Conservation (phyloP, 2,329 filamentous ascomycete genomes). For the Aspergillus pseudoviridinutans region DNA sequence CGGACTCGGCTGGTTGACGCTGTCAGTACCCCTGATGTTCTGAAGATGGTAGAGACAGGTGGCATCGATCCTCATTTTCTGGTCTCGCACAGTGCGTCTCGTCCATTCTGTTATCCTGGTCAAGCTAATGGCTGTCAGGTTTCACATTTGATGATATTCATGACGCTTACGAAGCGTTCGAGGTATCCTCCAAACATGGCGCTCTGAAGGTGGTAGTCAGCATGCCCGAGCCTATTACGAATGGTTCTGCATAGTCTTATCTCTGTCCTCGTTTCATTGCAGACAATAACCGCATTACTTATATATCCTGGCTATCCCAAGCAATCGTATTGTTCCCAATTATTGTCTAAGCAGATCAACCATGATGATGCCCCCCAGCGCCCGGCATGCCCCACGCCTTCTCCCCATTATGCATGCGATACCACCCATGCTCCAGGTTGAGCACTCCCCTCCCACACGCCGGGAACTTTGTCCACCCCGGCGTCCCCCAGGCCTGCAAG, state of each 20-base stretch:
- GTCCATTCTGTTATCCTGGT: neutral
- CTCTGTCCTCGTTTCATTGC: neutral
- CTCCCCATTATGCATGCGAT: neutral
- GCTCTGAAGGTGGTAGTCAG: constrained; percentile 44
- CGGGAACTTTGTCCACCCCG: neutral
- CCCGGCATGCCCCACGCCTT: neutral
- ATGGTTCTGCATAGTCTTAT: neutral
- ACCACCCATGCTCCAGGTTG: neutral
- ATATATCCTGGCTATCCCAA: too few species aligned
- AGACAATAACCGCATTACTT: neutral
- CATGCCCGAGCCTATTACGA: neutral
- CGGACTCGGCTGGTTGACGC: neutral
- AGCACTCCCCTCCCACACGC: constrained; percentile 1
- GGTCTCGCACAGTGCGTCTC: constrained; percentile 12
- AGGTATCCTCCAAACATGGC: constrained; percentile 38
- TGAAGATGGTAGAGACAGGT: neutral
- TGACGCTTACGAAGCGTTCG: constrained; percentile 44
- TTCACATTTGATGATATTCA: constrained; percentile 45
- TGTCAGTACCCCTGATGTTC: neutral
- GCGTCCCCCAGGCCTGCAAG: neutral
- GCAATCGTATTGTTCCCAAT: too few species aligned
- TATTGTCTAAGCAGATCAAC: neutral
- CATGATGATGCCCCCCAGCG: neutral
- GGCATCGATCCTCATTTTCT: constrained; percentile 7
- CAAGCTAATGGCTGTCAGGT: constrained; percentile 16